Conservation (phyloP, 2,329 filamentous ascomycete genomes). For the Fusarium ambrosium region DNA sequence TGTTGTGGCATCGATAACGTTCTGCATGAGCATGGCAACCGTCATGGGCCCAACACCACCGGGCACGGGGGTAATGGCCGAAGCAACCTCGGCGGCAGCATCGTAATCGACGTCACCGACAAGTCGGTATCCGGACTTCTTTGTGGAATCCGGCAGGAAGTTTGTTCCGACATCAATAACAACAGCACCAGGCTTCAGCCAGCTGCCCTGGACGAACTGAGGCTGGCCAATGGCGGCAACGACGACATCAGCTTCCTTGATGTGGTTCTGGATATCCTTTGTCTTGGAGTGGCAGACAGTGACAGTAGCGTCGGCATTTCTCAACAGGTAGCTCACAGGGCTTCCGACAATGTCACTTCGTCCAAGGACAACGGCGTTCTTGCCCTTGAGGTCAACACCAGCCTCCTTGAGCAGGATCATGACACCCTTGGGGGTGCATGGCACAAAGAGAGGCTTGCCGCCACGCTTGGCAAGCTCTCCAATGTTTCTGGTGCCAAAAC, state of each 20-base stretch:
- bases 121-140: conserved; percentile 91
- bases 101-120: conserved; percentile 97
- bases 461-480: conserved; percentile 97
- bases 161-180: conserved; percentile 99
- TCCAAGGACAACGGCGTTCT: conserved; percentile 94
- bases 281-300: conserved; percentile 97
- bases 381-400: conserved; percentile 86
- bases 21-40: conserved; percentile 96
- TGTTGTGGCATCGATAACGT: conserved; percentile 89
- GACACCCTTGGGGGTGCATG: conserved; percentile 96
- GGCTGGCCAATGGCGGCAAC: conserved; percentile 92
- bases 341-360: conserved; percentile 98
- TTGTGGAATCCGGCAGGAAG: conserved; percentile 88
- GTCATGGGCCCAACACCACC: conserved; percentile 99
- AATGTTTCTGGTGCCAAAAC: conserved; percentile 94
- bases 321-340: conserved; percentile 94
- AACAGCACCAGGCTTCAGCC: conserved; percentile 94
- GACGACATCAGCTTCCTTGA: conserved; percentile 89
- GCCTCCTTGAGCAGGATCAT: conserved; percentile 91
- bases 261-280: conserved; percentile 75
- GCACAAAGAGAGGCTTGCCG: conserved; percentile 88
- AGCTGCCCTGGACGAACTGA: conserved; percentile 91
- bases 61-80: conserved; percentile 94
- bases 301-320: conserved; percentile 96
- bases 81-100: conserved; percentile 85